A percentile compares a stretch with the other conserved stretches of the same genome.
phyloP scores from a whole-genome alignment of 2,329 filamentous ascomycete genomes.

The Venturia nashicola region DNA sequence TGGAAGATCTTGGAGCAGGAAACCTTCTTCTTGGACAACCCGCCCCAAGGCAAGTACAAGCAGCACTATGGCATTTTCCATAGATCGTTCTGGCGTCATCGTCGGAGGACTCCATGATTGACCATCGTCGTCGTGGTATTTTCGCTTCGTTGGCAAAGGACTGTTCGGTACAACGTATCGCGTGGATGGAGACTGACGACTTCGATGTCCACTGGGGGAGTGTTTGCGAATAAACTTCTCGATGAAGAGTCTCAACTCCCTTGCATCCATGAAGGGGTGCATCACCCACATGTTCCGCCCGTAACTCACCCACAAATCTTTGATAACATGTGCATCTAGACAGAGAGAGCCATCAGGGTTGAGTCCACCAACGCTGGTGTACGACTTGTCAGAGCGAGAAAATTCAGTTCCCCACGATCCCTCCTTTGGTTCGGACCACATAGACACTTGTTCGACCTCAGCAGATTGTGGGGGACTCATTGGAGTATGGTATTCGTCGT shows the following conservation, averaged over 20 bases:
- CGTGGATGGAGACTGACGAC: background rate
- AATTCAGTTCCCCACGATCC: conserved; percentile 40
- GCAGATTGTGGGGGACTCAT: conserved; percentile 27
- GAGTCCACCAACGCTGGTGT: conserved; percentile 30
- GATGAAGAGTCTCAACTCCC: conserved; percentile 39
- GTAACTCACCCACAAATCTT: conserved; percentile 41
- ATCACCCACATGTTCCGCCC: conserved; percentile 48
- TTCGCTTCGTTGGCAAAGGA: conserved; percentile 5
- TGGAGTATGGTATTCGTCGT: conserved; percentile 24
- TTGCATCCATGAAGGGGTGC: conserved; percentile 50
- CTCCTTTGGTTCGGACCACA: conserved; percentile 31
- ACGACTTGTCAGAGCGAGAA: background rate
- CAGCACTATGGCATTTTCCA: conserved; percentile 71
- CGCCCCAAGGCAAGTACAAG: conserved; percentile 77
- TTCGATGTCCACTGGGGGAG: conserved; percentile 17
- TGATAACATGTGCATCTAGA: conserved; percentile 39
- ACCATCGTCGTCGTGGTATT: conserved; percentile 11
- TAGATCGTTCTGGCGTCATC: conserved; percentile 46
- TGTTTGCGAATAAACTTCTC: conserved; percentile 38
- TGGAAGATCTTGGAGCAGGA: conserved; percentile 26
- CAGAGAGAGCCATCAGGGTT: conserved; percentile 41
- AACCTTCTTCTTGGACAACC: conserved; percentile 49
- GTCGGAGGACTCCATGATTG: conserved; percentile 19
- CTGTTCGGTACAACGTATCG: background rate
- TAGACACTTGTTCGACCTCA: conserved; percentile 23